A percentile compares a stretch with the other conserved stretches of the same genome.
phyloP scores from a whole-genome alignment of 73 alveolate genomes.

The Symbiodinium natans region DNA sequence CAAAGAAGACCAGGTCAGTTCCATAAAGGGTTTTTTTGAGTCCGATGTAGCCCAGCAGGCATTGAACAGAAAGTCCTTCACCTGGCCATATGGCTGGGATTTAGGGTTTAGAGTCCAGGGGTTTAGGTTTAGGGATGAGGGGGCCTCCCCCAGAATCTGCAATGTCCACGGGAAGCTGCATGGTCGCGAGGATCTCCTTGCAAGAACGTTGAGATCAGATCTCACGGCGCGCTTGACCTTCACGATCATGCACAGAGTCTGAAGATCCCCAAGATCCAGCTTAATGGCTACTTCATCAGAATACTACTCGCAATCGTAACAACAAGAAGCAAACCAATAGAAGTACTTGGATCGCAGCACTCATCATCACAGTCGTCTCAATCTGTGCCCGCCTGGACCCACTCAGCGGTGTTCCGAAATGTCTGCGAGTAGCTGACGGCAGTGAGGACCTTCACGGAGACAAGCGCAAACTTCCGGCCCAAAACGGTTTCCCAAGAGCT shows the following conservation, averaged over 20 bases:
- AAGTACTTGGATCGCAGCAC: not conserved
- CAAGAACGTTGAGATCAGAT: too few relatives aligned
- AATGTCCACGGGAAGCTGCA: conserved; percentile 63
- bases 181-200: conserved; percentile 29
- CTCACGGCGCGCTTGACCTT: too few relatives aligned
- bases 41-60: conserved; percentile 66
- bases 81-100: not conserved
- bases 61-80: conserved; percentile 63
- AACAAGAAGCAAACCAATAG: too few relatives aligned
- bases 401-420: not conserved
- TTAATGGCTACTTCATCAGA: too few relatives aligned
- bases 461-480: not conserved
- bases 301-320: too few relatives aligned
- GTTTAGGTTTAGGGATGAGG: not conserved
- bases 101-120: not conserved
- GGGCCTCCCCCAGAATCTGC: conserved; percentile 36
- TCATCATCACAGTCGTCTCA: not conserved
- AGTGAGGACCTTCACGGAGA: conserved; percentile 2
- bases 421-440: conserved; percentile 26
- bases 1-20: not conserved
- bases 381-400: conserved; percentile 17
- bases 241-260: too few relatives aligned
- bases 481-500: too few relatives aligned
- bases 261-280: too few relatives aligned
- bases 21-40: conserved; percentile 45